Conservation (phyloP, 2,329 filamentous ascomycete species). For the Hymenoscyphus repandus region DNA sequence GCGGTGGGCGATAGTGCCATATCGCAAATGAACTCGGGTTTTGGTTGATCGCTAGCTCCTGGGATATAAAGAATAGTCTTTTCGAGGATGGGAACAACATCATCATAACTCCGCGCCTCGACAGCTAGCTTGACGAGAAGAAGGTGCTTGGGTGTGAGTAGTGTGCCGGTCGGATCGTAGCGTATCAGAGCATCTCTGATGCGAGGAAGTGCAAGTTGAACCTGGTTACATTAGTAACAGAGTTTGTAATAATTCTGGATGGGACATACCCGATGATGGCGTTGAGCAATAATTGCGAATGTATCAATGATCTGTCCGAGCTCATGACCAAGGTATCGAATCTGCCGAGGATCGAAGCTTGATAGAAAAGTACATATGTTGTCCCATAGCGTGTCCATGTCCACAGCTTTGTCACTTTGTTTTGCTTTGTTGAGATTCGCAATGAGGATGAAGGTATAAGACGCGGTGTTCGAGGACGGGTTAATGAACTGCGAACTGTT, state of each 20-base stretch:
- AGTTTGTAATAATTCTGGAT: not conserved
- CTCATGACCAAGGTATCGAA: conserved; percentile 46
- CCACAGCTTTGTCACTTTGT: conserved; percentile 26
- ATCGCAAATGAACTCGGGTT: conserved; percentile 41
- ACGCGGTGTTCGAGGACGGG: conserved; percentile 52
- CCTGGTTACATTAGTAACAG: conserved; percentile 19
- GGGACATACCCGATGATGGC: conserved; percentile 20
- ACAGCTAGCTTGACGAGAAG: conserved; percentile 52
- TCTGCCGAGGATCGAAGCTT: conserved; percentile 47
- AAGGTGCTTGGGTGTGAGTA: conserved; percentile 62
- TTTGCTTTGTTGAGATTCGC: conserved; percentile 38
- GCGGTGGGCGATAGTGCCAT: conserved; percentile 39
- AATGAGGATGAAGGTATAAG: conserved; percentile 51
- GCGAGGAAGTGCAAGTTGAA: conserved; percentile 22
- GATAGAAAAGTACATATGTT: conserved; percentile 36
- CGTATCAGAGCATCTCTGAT: conserved; percentile 49
- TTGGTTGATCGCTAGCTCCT: conserved; percentile 34
- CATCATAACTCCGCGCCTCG: conserved; percentile 45
- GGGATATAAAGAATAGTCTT: conserved; percentile 64
- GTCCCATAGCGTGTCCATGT: conserved; percentile 39
- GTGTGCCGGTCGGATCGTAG: conserved; percentile 60
- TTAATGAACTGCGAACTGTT: conserved; percentile 33
- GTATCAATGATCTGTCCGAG: conserved; percentile 41
- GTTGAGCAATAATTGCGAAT: conserved; percentile 23
- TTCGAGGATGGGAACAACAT: conserved; percentile 57